phyloP scores from a whole-genome alignment of 1,284 basidiomycete species.

The Sporisorium scitamineum region DNA sequence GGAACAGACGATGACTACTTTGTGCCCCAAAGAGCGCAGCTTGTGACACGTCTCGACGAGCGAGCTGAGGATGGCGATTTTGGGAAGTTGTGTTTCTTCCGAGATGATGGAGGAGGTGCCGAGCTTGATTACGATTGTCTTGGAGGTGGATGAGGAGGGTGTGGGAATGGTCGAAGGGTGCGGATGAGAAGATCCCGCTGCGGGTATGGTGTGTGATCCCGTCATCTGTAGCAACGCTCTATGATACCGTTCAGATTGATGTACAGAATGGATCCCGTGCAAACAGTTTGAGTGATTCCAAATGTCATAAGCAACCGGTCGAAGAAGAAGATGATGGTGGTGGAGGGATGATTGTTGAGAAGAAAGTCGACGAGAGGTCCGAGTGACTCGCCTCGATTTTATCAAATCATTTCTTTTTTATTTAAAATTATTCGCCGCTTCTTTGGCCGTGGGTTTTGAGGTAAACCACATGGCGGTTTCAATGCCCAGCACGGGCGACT shows the following conservation, averaged over 20 bases:
- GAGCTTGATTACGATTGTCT: conserved; percentile 68
- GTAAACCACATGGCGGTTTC: background rate
- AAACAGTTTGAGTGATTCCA: too few relatives aligned
- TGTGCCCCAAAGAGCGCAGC: conserved; percentile 84
- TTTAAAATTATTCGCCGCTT: conserved; percentile 15
- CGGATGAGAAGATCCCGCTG: conserved; percentile 5
- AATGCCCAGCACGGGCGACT: background rate
- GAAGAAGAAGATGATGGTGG: background rate
- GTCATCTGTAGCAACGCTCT: conserved; percentile 15
- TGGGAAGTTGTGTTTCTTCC: conserved; percentile 72
- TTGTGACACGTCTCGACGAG: conserved; percentile 90
- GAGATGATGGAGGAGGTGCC: conserved; percentile 68
- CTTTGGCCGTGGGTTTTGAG: conserved; percentile 9
- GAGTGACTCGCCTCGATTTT: conserved; percentile 28
- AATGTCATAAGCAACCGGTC: too few relatives aligned
- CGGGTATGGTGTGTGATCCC: conserved; percentile 1
- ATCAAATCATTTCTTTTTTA: background rate
- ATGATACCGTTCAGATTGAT: background rate
- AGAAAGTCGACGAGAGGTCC: conserved; percentile 20
- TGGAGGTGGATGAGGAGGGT: conserved; percentile 19
- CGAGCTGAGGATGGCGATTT: conserved; percentile 88
- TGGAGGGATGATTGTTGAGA: conserved; percentile 7
- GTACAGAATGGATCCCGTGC: too few relatives aligned
- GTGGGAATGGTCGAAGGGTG: background rate
- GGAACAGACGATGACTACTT: conserved; percentile 93